Conservation (phyloP, 345 rosid species). For the Noccaea bulbosa region DNA sequence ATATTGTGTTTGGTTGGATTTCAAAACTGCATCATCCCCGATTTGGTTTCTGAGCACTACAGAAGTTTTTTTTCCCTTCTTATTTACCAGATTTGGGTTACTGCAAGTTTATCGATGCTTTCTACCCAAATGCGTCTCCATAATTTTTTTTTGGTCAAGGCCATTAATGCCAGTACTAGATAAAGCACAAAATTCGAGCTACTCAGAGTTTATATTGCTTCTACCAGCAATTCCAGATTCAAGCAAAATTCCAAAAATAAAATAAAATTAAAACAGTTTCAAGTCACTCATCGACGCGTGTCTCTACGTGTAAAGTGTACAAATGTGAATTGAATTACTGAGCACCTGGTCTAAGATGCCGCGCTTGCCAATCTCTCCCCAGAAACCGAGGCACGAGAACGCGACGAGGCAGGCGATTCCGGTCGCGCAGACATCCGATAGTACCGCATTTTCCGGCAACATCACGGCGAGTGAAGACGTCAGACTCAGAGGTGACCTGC, state of each 20-base stretch:
- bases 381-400: conserved; percentile 53
- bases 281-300: neutral
- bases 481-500: conserved; percentile 22
- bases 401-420: conserved; percentile 51
- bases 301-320: neutral
- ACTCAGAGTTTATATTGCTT: neutral
- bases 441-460: conserved; percentile 52
- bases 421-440: conserved; percentile 64
- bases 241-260: neutral
- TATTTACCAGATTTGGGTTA: conserved; percentile 15
- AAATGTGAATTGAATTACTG: neutral
- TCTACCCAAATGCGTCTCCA: conserved; percentile 4
- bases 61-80: neutral
- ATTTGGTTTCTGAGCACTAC: neutral
- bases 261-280: neutral
- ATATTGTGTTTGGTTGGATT: neutral
- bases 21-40: neutral
- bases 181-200: conserved; percentile 7
- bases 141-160: neutral
- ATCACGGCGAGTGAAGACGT: conserved; percentile 39
- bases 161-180: conserved; percentile 36
- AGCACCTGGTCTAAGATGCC: conserved; percentile 64
- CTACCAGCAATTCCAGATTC: conserved; percentile 7
- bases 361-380: conserved; percentile 73
- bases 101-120: neutral